These are phyloP conservation scores for Hydnomerulius pinastri DNA, from an alignment of 768 basidiomycete genomes.

Conservation along the genomic window DNA sequence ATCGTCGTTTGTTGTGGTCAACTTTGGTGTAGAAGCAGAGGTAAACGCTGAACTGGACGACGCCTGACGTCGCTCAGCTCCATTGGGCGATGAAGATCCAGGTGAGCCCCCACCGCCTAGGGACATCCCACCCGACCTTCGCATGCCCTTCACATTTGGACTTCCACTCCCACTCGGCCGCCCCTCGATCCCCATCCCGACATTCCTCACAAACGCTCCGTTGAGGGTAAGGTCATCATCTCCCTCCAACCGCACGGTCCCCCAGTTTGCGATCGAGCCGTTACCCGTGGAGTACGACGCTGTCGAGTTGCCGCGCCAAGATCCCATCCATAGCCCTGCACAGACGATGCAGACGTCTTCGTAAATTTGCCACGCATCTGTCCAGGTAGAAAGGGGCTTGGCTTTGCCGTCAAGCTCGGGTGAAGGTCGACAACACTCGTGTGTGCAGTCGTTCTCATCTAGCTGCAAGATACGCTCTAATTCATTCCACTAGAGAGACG, in stretches of 20 bases:
- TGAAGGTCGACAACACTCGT: conserved; percentile 37
- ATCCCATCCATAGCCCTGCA: conserved; percentile 79
- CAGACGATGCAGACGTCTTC: conserved; percentile 85
- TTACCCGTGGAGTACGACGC: conserved; percentile 51
- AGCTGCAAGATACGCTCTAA: conserved; percentile 68
- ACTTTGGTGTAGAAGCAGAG: conserved; percentile 23
- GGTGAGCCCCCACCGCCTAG: conserved; percentile 37
- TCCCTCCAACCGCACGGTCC: conserved; percentile 60
- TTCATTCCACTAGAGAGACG: conserved; percentile 69
- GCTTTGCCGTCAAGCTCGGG: conserved; percentile 34
- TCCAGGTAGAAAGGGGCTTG: conserved; percentile 54
- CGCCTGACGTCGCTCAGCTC: conserved; percentile 29
- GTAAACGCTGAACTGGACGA: conserved; percentile 32
- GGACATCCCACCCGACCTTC: conserved; percentile 53
- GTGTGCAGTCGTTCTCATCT: conserved; percentile 37
- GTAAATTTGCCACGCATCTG: conserved; percentile 79
- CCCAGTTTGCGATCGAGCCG: conserved; percentile 53
- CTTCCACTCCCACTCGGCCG: conserved; percentile 36
- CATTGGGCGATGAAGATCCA: conserved; percentile 38
- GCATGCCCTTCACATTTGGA: conserved; percentile 39
- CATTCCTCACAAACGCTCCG: conserved; percentile 48
- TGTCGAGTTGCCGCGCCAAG: conserved; percentile 52
- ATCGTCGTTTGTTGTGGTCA: conserved; percentile 20
- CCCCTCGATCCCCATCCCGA: conserved; percentile 76
- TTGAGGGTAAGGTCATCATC: conserved; percentile 58